These are phyloP conservation scores for Talaromyces sp. DNA, from an alignment of 2,329 filamentous ascomycete species.

Conservation along the genomic window DNA sequence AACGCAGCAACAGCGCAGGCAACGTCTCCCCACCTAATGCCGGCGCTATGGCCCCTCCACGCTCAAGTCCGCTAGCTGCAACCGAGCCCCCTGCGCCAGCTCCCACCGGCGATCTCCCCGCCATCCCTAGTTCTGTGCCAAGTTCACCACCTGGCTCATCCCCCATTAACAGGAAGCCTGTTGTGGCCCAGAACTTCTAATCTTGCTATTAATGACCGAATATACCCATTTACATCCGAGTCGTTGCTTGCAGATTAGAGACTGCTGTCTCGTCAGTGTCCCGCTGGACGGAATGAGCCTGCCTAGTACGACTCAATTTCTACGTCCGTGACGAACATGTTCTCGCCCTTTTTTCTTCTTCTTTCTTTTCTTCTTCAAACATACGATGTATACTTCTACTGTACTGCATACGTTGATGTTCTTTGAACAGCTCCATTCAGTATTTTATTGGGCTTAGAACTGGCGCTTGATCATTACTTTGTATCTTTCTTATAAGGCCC, in stretches of 20 bases:
- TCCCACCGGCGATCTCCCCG: conserved; percentile 44
- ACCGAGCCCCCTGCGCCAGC: conserved; percentile 15
- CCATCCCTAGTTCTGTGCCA: conserved; percentile 46
- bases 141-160: conserved; percentile 35
- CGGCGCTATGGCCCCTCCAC: conserved; percentile 17
- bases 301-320: conserved; percentile 18
- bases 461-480: too few species aligned
- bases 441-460: too few species aligned
- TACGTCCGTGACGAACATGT: conserved; percentile 26
- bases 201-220: conserved; percentile 13
- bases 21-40: conserved; percentile 30
- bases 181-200: conserved; percentile 50
- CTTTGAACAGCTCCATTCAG: background rate
- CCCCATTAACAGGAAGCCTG: conserved; percentile 58
- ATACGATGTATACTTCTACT: background rate
- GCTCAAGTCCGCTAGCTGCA: conserved; percentile 33
- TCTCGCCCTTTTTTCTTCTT: conserved; percentile 9
- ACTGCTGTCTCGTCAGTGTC: conserved; percentile 12
- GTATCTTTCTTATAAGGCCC: background rate
- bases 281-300: conserved; percentile 24
- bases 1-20: conserved; percentile 49
- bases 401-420: background rate
- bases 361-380: background rate
- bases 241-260: conserved; percentile 9
- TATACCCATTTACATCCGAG: background rate